phyloP scores from a whole-genome alignment of 352 stramenopile genomes.

The Phytopythium montanum region DNA sequence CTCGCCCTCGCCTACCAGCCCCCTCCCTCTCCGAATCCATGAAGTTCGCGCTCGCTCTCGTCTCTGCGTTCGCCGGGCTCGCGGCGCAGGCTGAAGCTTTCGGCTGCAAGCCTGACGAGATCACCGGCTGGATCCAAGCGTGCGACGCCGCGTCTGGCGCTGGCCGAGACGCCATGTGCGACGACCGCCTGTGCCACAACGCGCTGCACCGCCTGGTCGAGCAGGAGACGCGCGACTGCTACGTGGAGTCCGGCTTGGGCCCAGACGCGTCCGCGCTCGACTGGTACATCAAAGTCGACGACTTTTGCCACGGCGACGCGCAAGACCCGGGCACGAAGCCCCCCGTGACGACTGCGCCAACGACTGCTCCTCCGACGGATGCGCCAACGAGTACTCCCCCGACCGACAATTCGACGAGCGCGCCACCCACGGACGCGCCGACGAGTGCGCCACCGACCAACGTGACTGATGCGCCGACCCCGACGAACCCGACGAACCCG shows the following conservation, averaged over 20 bases:
- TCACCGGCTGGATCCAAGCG: background rate
- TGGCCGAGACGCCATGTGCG: background rate
- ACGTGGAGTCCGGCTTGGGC: background rate
- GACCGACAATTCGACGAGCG: background rate
- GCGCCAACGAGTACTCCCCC: background rate
- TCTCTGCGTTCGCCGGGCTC: background rate
- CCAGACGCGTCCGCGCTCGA: background rate
- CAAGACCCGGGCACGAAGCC: background rate
- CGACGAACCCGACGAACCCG: too few relatives aligned
- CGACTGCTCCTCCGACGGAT: background rate
- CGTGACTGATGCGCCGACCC: background rate
- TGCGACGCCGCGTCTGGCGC: background rate
- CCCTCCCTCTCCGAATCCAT: background rate
- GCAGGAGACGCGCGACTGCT: slow-evolving; percentile 1
- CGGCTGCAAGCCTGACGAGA: background rate
- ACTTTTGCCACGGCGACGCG: background rate
- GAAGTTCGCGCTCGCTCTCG: background rate
- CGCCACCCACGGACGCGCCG: background rate
- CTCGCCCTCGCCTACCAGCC: background rate
- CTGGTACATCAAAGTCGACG: slow-evolving; percentile 1
- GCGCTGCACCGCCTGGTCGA: background rate
- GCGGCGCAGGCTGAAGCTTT: background rate
- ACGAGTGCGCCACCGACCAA: background rate
- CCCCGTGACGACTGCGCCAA: background rate
- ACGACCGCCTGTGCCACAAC: background rate